Conservation (phyloP, 768 basidiomycete species). For the Suillus brevipes region DNA sequence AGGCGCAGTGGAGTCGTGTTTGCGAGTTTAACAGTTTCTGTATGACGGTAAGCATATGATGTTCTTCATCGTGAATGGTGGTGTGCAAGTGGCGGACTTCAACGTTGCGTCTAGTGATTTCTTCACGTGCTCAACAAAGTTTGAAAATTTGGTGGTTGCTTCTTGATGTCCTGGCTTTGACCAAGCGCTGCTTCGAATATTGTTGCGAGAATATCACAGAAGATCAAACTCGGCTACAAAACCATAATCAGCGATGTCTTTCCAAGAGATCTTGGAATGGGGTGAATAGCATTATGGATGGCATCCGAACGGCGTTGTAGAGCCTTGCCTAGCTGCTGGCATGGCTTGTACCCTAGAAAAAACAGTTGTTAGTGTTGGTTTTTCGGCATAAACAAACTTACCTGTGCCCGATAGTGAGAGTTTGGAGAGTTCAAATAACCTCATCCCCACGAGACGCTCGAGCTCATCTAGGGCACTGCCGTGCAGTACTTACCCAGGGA, state of each 20-base stretch:
- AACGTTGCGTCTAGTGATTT: slow-evolving; percentile 32
- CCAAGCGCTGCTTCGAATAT: neutral
- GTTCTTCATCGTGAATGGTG: slow-evolving; percentile 22
- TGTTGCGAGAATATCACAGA: neutral
- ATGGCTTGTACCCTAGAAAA: slow-evolving; percentile 11
- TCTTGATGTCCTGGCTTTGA: slow-evolving; percentile 9
- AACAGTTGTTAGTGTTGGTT: slow-evolving; percentile 9
- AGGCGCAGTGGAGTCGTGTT: neutral
- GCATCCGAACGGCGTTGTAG: slow-evolving; percentile 15
- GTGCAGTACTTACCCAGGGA: neutral
- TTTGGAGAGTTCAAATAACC: slow-evolving; percentile 33
- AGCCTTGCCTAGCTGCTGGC: slow-evolving; percentile 19
- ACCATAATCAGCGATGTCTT: slow-evolving; percentile 4
- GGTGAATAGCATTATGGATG: slow-evolving; percentile 15
- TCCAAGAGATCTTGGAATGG: neutral
- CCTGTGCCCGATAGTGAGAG: slow-evolving; percentile 16
- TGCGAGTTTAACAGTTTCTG: neutral
- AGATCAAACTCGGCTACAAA: slow-evolving; percentile 3
- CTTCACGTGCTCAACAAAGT: slow-evolving; percentile 32
- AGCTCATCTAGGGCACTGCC: slow-evolving; percentile 28
- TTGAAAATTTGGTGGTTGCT: slow-evolving; percentile 30
- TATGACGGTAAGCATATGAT: neutral
- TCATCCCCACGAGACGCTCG: slow-evolving; percentile 30
- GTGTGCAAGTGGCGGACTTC: slow-evolving; percentile 27
- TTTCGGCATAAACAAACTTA: neutral